These are phyloP conservation scores for Alternaria angustiovoidea DNA, from an alignment of 2,329 filamentous ascomycete genomes.

Conservation along the genomic window DNA sequence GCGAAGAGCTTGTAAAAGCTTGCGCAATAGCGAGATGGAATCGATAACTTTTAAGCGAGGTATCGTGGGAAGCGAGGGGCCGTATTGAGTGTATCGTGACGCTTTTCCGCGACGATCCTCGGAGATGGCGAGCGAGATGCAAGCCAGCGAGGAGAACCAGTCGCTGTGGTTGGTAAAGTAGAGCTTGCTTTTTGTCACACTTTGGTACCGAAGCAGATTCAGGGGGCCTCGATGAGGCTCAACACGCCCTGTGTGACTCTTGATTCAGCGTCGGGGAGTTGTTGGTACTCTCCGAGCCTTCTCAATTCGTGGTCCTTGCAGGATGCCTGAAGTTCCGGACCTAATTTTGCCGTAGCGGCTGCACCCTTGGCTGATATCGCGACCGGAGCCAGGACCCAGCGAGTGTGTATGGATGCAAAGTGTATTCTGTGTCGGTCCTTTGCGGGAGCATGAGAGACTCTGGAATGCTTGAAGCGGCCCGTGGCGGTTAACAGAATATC, in stretches of 20 bases:
- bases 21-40: background rate
- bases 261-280: conserved; percentile 20
- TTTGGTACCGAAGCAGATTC: conserved; percentile 7
- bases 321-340: conserved; percentile 1
- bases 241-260: conserved; percentile 9
- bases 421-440: conserved; percentile 7
- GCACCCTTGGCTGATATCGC: conserved; percentile 11
- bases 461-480: conserved; percentile 10
- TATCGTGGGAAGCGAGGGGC: background rate
- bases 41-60: background rate
- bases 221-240: conserved; percentile 23
- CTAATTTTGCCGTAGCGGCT: conserved; percentile 12
- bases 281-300: conserved; percentile 20
- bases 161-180: conserved; percentile 2
- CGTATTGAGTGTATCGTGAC: background rate
- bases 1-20: background rate
- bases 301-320: conserved; percentile 13
- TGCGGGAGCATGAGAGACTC: background rate
- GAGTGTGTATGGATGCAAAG: conserved; percentile 2
- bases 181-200: conserved; percentile 12
- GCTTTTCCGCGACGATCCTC: conserved; percentile 8
- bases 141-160: background rate
- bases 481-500: conserved; percentile 9
- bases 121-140: conserved; percentile 6
- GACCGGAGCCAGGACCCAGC: conserved; percentile 1